phyloP scores from a whole-genome alignment of 1,284 basidiomycete genomes.

The Phellopilus nigrolimitatus region DNA sequence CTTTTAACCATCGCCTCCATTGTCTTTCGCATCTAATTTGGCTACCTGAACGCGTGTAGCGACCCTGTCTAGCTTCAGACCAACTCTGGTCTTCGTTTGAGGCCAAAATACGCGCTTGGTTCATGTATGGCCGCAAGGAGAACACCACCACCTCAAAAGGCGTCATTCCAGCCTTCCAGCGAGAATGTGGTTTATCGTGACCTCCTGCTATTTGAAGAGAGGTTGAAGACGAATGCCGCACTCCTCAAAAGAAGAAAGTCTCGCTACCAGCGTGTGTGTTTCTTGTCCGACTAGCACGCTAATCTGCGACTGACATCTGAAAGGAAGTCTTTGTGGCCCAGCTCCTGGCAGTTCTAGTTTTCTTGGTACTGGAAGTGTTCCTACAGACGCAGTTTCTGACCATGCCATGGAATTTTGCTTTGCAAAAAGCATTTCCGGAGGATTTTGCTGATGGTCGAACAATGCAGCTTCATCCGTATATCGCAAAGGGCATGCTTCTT shows the following conservation, averaged over 20 bases:
- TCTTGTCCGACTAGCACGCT: conserved; percentile 6
- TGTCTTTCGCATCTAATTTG: too few species aligned
- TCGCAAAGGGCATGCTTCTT: conserved; percentile 73
- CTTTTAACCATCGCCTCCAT: too few species aligned
- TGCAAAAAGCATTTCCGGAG: conserved; percentile 47
- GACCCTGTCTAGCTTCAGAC: neutral
- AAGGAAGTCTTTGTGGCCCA: conserved; percentile 70
- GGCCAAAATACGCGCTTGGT: neutral
- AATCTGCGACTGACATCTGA: conserved; percentile 4
- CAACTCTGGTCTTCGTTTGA: neutral
- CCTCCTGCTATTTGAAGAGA: conserved; percentile 90
- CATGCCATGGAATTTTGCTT: conserved; percentile 53
- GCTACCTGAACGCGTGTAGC: too few species aligned
- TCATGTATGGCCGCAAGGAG: conserved; percentile 31
- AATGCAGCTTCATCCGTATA: conserved; percentile 58
- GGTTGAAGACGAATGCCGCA: conserved; percentile 89
- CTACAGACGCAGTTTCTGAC: conserved; percentile 62
- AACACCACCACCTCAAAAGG: conserved; percentile 39
- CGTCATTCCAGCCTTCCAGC: conserved; percentile 56
- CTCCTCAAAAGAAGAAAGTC: conserved; percentile 76
- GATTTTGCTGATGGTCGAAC: conserved; percentile 40
- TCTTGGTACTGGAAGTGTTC: conserved; percentile 71
- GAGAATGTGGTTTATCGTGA: conserved; percentile 83
- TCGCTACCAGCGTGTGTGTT: conserved; percentile 78
- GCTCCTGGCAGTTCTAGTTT: conserved; percentile 61